Evolutionary conservation across 495 filamentous ascomycete species (phyloP), one percentile per base, ranked within the genome.

Genomic region (Penicillium manginii): DNA sequence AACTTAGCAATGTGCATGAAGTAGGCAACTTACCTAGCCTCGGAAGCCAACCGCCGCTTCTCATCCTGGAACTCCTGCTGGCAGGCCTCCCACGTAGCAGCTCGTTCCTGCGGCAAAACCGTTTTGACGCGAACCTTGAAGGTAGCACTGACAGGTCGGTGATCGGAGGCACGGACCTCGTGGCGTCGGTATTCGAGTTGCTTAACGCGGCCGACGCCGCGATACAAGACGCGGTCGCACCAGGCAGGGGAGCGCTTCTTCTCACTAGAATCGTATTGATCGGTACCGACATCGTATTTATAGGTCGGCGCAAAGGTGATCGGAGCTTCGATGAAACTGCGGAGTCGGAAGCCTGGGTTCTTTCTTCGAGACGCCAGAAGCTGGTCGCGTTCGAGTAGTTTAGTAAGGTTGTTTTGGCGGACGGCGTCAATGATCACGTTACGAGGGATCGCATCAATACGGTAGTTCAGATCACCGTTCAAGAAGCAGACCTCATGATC

Each of bases 391-490:
- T 98, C 94, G 0, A 98, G 83, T n/a, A 98, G 83, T 69, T 96
- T 94, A n/a, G 74, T 59, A 3, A 98, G 81, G 63, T 97, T 96
- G 59, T 87, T 86, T 47, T 85, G 76, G 42, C 87, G 88, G 51
- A 97, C 80, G 0, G 89, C 91, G 54, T 87, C 87, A 50, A 98
- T 89, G 35, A 98, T 92, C 8, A 90, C 89, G 65, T 97, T 90
- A 10, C 94, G 89, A 18, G 89, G 87, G 82, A 97, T 96, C n/a
- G 92, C 88, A 71, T 98, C 94, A 65, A 98, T 98, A 40, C 94
- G 92, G 74, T 98, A 98, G 71, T 98, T 98, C 43, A 98, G 84
- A 68, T 98, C 94, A 17, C 94, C 94, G 68, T 98, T 97, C 18
- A 97, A 74, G 50, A 98, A 86, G 66, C 94, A 98, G 18, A 98